Evolutionary conservation across 305 asterid species (phyloP).

Genomic region (Plantago coronopus): DNA sequence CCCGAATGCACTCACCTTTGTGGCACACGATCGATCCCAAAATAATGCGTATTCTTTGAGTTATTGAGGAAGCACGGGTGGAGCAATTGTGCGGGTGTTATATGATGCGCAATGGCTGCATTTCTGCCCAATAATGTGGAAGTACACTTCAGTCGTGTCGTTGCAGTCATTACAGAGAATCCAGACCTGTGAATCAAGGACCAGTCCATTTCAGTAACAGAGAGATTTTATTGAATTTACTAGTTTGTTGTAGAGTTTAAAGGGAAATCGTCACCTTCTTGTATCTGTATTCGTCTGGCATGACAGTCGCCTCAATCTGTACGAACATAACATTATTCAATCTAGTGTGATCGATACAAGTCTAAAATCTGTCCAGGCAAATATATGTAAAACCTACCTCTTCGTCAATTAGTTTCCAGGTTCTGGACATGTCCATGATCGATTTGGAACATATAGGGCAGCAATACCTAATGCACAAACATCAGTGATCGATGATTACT

Average conservation of each 20-base stretch:
- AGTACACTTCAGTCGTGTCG: conserved; percentile 80
- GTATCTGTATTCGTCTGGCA: conserved; percentile 84
- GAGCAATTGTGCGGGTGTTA: conserved; percentile 81
- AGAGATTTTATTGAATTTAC: too few relatives aligned
- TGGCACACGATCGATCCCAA: conserved; percentile 7
- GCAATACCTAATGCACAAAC: conserved; percentile 48
- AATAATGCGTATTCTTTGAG: conserved; percentile 3
- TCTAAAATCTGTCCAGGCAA: too few relatives aligned
- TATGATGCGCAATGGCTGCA: conserved; percentile 88
- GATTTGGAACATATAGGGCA: conserved; percentile 94
- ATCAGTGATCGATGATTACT: background rate
- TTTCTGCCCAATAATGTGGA: conserved; percentile 86
- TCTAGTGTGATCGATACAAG: background rate
- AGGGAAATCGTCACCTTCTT: conserved; percentile 63
- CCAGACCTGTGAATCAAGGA: conserved; percentile 61
- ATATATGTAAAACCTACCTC: conserved; percentile 44
- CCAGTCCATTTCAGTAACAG: background rate
- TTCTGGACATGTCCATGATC: conserved; percentile 65
- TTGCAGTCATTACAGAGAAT: conserved; percentile 93
- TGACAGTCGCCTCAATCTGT: conserved; percentile 76
- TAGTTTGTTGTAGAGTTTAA: background rate
- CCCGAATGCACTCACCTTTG: background rate
- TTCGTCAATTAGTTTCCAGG: conserved; percentile 75
- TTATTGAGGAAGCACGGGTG: conserved; percentile 80
- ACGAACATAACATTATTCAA: background rate